A percentile compares a stretch with the other conserved stretches of the same genome.
Conservation (phyloP, 163 green algal species). For the Picocystis sp. region DNA sequence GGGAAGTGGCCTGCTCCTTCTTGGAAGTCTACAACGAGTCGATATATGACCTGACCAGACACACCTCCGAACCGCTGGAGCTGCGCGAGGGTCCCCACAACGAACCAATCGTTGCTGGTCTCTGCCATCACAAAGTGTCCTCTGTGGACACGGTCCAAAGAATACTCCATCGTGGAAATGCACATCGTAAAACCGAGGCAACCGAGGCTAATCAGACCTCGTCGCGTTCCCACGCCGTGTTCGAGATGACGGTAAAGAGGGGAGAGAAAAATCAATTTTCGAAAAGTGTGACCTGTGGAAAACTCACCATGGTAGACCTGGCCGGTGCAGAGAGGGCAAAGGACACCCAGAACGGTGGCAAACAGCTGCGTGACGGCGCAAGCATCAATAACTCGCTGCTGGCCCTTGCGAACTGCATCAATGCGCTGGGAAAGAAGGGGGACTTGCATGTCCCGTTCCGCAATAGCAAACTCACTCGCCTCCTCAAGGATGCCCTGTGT, state of each 20-base stretch:
- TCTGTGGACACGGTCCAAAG: slow-evolving; percentile 8
- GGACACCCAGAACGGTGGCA: slow-evolving; percentile 41
- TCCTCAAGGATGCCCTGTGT: slow-evolving; percentile 55
- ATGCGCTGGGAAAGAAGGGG: slow-evolving; percentile 32
- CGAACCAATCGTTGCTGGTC: slow-evolving; percentile 6
- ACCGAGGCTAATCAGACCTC: slow-evolving; percentile 20
- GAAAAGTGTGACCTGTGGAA: slow-evolving; percentile 10
- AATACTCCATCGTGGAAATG: slow-evolving; percentile 11
- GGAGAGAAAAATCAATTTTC: slow-evolving; percentile 1
- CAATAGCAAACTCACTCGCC: slow-evolving; percentile 53
- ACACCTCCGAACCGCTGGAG: slow-evolving; percentile 10
- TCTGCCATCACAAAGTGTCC: slow-evolving; percentile 4
- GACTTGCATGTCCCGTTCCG: slow-evolving; percentile 44
- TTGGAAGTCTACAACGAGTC: too few relatives aligned
- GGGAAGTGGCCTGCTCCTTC: too few relatives aligned
- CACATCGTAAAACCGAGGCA: slow-evolving; percentile 13
- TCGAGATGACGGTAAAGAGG: slow-evolving; percentile 15
- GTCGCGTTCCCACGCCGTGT: slow-evolving; percentile 26
- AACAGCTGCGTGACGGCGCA: slow-evolving; percentile 15
- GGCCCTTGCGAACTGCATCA: slow-evolving; percentile 28
- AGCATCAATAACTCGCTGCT: slow-evolving; percentile 26
- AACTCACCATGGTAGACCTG: slow-evolving; percentile 64
- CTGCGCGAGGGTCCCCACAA: slow-evolving; percentile 19
- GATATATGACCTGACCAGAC: slow-evolving; percentile 12
- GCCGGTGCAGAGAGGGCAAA: slow-evolving; percentile 56